phyloP scores from a whole-genome alignment of 352 stramenopile genomes.

The Globisporangium ultimum region DNA sequence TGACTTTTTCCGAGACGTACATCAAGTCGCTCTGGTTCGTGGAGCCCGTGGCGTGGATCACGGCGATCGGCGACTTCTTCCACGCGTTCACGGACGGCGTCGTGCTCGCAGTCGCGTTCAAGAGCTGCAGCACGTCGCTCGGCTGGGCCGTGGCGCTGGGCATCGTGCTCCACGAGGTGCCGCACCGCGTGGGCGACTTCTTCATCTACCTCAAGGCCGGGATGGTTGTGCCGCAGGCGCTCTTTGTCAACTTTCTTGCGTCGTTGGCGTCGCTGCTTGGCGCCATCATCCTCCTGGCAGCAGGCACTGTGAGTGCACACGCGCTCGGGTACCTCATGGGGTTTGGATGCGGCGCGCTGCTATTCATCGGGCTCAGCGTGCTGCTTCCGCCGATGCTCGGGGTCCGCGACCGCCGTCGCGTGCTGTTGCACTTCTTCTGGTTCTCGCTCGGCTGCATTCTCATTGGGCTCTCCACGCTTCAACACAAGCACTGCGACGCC shows the following conservation, averaged over 20 bases:
- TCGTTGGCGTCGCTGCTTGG: constrained; percentile 18
- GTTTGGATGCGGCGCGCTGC: constrained; percentile 13
- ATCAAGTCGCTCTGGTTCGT: constrained; percentile 12
- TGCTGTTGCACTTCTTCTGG: constrained; percentile 13
- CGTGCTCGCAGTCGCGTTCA: constrained; percentile 20
- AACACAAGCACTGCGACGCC: constrained; percentile 15
- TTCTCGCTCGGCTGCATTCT: constrained; percentile 15
- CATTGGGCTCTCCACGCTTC: constrained; percentile 14
- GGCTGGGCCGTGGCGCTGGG: constrained; percentile 20
- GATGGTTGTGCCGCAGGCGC: constrained; percentile 14
- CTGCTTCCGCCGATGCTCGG: constrained; percentile 17
- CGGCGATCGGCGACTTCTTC: constrained; percentile 21
- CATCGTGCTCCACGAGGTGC: constrained; percentile 24
- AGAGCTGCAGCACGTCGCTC: constrained; percentile 19
- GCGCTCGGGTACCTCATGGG: constrained; percentile 27
- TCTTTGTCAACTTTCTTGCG: constrained; percentile 18
- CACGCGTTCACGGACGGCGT: constrained; percentile 24
- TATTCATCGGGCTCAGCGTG: constrained; percentile 14
- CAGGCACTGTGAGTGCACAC: constrained; percentile 17
- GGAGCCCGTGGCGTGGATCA: constrained; percentile 24
- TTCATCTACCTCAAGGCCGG: constrained; percentile 24
- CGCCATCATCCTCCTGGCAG: constrained; percentile 12
- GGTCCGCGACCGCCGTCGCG: constrained; percentile 8
- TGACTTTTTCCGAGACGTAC: constrained; percentile 11
- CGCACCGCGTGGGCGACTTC: constrained; percentile 21